Evolutionary conservation across 2,329 filamentous ascomycete species (phyloP).

Genomic region (Pseudogymnoascus sp.): DNA sequence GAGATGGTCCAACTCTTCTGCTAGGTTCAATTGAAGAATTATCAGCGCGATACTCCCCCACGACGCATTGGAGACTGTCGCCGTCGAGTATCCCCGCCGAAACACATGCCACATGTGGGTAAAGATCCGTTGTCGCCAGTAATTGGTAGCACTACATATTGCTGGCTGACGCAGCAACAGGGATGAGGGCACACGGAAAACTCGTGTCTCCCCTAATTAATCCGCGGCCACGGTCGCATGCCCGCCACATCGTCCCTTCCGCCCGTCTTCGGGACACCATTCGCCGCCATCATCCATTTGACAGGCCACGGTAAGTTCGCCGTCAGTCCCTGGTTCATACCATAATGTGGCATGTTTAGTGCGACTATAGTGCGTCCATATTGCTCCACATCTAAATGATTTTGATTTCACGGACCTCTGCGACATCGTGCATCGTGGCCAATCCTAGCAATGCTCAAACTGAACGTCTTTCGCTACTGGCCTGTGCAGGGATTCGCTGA

Average conservation of each 20-base stretch:
- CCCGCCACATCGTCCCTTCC: neutral
- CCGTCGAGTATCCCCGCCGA: neutral
- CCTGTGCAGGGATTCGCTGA: neutral
- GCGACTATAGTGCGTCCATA: neutral
- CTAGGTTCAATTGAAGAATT: neutral
- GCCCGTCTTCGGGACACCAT: neutral
- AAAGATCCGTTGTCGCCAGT: neutral
- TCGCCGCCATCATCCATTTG: neutral
- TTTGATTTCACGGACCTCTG: neutral
- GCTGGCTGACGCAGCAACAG: neutral
- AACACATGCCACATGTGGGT: neutral
- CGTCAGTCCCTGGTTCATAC: neutral
- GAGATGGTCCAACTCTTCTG: neutral
- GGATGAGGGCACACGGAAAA: neutral
- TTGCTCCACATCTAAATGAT: neutral
- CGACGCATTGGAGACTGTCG: neutral
- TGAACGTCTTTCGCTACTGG: neutral
- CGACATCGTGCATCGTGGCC: neutral
- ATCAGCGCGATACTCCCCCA: neutral
- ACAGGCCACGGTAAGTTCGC: neutral
- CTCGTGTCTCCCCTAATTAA: neutral
- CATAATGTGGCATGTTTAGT: neutral
- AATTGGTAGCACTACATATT: slow-evolving; percentile 1
- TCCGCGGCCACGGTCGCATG: neutral
- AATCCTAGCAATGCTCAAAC: neutral